Conservation (phyloP, 345 rosid genomes). For the Citrus australasica region DNA sequence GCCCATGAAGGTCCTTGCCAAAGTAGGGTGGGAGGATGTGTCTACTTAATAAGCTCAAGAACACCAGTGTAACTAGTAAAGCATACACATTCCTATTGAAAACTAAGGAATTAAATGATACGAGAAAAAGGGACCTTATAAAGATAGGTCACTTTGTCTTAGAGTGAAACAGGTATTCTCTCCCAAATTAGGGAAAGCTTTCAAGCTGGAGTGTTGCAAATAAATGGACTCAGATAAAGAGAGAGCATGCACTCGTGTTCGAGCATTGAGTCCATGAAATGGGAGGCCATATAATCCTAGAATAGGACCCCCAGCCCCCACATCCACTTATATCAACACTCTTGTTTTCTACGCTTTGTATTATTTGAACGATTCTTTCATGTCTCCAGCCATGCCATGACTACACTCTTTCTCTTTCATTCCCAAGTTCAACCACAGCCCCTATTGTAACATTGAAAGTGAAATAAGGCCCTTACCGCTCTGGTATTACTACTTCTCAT, state of each 20-base stretch:
- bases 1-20: background rate
- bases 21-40: background rate
- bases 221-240: background rate
- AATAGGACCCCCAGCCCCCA: background rate
- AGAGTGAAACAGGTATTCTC: background rate
- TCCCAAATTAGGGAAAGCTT: background rate
- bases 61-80: background rate
- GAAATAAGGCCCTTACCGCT: background rate
- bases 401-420: background rate
- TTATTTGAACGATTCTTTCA: background rate
- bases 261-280: background rate
- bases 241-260: background rate
- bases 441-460: background rate
- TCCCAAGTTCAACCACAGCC: background rate
- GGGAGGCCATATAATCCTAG: background rate
- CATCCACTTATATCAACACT: background rate
- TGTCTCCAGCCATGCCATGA: background rate
- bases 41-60: background rate
- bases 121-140: no score
- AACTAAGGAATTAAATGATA: background rate
- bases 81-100: background rate
- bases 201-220: background rate
- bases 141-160: background rate
- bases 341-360: background rate
- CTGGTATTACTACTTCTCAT: background rate